Percentiles rank a stretch among this genome's conserved stretches.
Conservation (phyloP, 2,329 filamentous ascomycete genomes). For the Epichloe elymi region DNA sequence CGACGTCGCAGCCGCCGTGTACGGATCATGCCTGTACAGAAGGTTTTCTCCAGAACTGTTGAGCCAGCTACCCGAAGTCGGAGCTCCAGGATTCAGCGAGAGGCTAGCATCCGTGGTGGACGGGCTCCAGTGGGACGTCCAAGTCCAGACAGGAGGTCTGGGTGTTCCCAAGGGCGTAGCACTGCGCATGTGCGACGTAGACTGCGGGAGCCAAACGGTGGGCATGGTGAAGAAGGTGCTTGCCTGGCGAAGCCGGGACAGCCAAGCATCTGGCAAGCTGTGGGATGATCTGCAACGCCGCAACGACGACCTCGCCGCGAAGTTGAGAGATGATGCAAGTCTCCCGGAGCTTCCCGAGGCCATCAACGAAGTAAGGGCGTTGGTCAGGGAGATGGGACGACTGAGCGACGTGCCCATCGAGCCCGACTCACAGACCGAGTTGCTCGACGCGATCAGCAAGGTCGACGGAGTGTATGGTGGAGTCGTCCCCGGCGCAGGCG, state of each 20-base stretch:
- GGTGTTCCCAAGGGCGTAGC: slow-evolving; percentile 60
- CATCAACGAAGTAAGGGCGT: slow-evolving; percentile 38
- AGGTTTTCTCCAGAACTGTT: slow-evolving; percentile 81
- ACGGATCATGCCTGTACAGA: slow-evolving; percentile 79
- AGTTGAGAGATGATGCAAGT: slow-evolving; percentile 41
- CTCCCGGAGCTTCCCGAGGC: slow-evolving; percentile 30
- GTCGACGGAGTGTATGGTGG: slow-evolving; percentile 77
- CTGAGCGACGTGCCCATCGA: slow-evolving; percentile 76
- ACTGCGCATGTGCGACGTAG: slow-evolving; percentile 89
- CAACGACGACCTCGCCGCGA: slow-evolving; percentile 57
- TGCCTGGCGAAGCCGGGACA: slow-evolving; percentile 58
- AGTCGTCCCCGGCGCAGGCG: slow-evolving; percentile 87
- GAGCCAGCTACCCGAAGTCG: slow-evolving; percentile 50
- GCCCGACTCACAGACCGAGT: slow-evolving; percentile 67
- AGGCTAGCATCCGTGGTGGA: slow-evolving; percentile 55
- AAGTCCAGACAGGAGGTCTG: slow-evolving; percentile 57
- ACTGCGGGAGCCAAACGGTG: slow-evolving; percentile 85
- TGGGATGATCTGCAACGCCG: slow-evolving; percentile 63
- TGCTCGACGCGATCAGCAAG: slow-evolving; percentile 62
- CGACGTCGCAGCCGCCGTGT: slow-evolving; percentile 86
- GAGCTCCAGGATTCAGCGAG: slow-evolving; percentile 51
- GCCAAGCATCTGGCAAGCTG: slow-evolving; percentile 49
- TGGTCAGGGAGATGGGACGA: slow-evolving; percentile 65
- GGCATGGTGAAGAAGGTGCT: slow-evolving; percentile 92
- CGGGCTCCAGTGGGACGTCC: slow-evolving; percentile 61